Base-by-base conservation (phyloP, 2,329 filamentous ascomycete genomes). In the Cladophialophora yegresii region DNA sequence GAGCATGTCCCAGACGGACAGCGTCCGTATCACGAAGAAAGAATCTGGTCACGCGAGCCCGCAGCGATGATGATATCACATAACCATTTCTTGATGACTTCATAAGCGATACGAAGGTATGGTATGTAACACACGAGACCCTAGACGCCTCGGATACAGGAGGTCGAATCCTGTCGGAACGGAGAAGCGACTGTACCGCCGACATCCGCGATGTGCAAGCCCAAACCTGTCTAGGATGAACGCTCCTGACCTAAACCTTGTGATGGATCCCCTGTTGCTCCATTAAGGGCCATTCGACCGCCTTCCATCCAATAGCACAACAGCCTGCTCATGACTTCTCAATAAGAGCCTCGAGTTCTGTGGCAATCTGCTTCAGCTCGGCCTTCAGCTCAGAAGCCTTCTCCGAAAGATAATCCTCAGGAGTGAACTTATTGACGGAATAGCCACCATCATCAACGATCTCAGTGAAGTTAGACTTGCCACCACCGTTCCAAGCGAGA, bases 401-500 rank as follows among this genome's bases (percentile, higher is more conserved):
- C 67, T 81, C 75, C 54, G 80, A 76, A 64, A 84, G 71, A 55
- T 75, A 75, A 64, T 77, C 75, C 59, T 77, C 75, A 68, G 75
- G 76, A 16, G 62, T 64, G 69, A 40, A 54, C 13, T 77, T 73
- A 47, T 30, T 23, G 61, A 78, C 72, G 58, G 78, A 72, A 83
- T 93, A 93, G 74, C 86, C 82, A 74, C 91, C 90, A 72, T 87
- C 83, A 72, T 87, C 81, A 69, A 96, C 79, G 74, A 97, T 96
- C 73, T 90, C 83, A 67, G 86, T 85, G 87, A 91, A 97, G 89
- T 99, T 96, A 82, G 85, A 88, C 76, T 87, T 90, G 75, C 95
- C 95, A 81, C 92, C 96, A 77, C 96, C 95, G 86, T 99, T 99
- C 93, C 93, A 99, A 79, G 93, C 93, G 68, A 99, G 92, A 76